Conservation (phyloP, 441 rosid species). For the Gossypium gossypioides region DNA sequence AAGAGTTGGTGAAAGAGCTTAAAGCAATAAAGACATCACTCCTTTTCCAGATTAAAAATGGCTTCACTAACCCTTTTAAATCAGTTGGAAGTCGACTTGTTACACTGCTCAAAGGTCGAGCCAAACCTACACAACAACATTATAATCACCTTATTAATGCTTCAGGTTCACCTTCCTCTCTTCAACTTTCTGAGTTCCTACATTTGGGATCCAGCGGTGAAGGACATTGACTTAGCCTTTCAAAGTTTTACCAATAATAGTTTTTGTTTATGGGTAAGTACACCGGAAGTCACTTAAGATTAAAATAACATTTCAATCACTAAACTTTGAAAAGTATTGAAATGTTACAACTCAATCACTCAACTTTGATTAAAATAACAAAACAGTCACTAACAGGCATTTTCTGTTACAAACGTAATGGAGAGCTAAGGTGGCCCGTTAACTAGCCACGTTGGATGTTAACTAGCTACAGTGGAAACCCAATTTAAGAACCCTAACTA, state of each 20-base stretch:
- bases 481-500: too few relatives aligned
- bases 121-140: neutral
- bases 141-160: conserved; percentile 9
- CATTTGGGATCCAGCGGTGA: conserved; percentile 23
- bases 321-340: too few relatives aligned
- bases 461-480: too few relatives aligned
- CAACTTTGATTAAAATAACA: too few relatives aligned
- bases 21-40: conserved; percentile 46
- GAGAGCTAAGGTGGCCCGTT: too few relatives aligned
- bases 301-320: too few relatives aligned
- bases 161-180: conserved; percentile 11
- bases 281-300: too few relatives aligned
- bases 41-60: conserved; percentile 42
- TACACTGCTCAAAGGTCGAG: conserved; percentile 28
- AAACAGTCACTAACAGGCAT: too few relatives aligned
- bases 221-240: neutral
- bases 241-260: neutral
- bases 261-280: too few relatives aligned
- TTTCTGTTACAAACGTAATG: too few relatives aligned
- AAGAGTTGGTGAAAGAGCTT: conserved; percentile 53
- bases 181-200: conserved; percentile 33
- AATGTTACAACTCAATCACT: too few relatives aligned
- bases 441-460: too few relatives aligned
- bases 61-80: conserved; percentile 51
- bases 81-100: conserved; percentile 31